phyloP scores from a whole-genome alignment of 495 filamentous ascomycete species.

The Tuber melanosporum region DNA sequence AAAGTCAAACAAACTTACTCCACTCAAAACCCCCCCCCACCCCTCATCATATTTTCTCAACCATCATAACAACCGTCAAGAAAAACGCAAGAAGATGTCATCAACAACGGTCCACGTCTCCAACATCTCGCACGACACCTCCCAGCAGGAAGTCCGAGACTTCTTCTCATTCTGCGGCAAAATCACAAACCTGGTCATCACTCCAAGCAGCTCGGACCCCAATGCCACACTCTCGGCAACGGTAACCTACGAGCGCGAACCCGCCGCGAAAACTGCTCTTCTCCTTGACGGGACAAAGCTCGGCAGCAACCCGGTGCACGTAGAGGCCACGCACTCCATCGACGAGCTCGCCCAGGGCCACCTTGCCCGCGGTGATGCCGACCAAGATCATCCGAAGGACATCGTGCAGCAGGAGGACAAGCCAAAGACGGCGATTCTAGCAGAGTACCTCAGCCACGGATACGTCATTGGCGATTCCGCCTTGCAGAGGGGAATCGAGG shows the following conservation, averaged over 20 bases:
- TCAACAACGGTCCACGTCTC: slow-evolving; percentile 49
- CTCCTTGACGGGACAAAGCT: slow-evolving; percentile 94
- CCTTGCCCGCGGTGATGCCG: slow-evolving; percentile 46
- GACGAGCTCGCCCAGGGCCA: slow-evolving; percentile 56
- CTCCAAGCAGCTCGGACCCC: slow-evolving; percentile 53
- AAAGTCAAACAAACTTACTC: background rate
- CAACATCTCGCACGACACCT: slow-evolving; percentile 72
- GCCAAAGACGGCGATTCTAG: slow-evolving; percentile 81
- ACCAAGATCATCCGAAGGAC: slow-evolving; percentile 50
- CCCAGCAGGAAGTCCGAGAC: slow-evolving; percentile 83
- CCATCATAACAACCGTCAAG: background rate
- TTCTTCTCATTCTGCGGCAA: slow-evolving; percentile 99
- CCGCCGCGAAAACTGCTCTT: slow-evolving; percentile 90
- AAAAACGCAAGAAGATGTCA: background rate
- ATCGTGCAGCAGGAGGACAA: slow-evolving; percentile 90
- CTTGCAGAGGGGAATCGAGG: slow-evolving; percentile 72
- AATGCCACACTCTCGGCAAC: slow-evolving; percentile 67
- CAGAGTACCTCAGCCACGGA: slow-evolving; percentile 92
- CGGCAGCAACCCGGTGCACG: slow-evolving; percentile 70
- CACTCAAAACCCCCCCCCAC: background rate
- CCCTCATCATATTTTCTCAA: background rate
- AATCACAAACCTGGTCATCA: slow-evolving; percentile 74
- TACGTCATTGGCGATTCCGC: slow-evolving; percentile 81
- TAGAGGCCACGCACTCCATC: slow-evolving; percentile 60
- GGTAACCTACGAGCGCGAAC: slow-evolving; percentile 92